phyloP scores from a whole-genome alignment of 1,284 basidiomycete genomes.

The Ganoderma lingzhi region DNA sequence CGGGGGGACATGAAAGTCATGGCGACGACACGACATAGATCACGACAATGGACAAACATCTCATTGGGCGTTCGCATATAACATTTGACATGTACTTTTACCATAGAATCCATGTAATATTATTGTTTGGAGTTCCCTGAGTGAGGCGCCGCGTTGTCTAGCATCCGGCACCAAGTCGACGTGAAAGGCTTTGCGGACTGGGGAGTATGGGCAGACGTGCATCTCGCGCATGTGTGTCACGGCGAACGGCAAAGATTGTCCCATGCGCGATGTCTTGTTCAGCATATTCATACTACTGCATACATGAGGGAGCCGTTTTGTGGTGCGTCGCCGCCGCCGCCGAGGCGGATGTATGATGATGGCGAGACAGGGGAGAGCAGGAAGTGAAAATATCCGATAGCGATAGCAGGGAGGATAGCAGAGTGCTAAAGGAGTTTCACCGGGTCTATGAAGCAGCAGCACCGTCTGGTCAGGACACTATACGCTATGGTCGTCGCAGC shows the following conservation, averaged over 20 bases:
- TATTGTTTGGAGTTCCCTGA: constrained; percentile 3
- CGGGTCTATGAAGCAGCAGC: constrained; percentile 29
- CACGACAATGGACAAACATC: constrained; percentile 18
- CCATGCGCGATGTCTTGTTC: constrained; percentile 33
- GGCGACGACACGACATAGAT: constrained; percentile 5
- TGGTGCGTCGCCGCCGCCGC: constrained; percentile 19
- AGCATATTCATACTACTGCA: constrained; percentile 39
- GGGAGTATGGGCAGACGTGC: background rate
- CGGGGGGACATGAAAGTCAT: background rate
- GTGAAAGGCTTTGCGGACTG: too few species aligned
- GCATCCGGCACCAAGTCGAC: background rate
- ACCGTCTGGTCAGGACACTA: background rate
- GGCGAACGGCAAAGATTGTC: constrained; percentile 17
- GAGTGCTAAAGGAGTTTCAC: constrained; percentile 28
- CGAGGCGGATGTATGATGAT: constrained; percentile 15
- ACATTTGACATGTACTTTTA: constrained; percentile 12
- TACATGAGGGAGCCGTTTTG: constrained; percentile 35
- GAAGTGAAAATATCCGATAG: constrained; percentile 25
- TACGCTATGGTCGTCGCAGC: background rate
- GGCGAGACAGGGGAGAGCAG: constrained; percentile 6
- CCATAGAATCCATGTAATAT: constrained; percentile 15
- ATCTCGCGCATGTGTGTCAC: background rate
- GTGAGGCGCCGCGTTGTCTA: background rate
- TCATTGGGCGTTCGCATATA: constrained; percentile 3
- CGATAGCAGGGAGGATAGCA: constrained; percentile 20